Evolutionary conservation across 139 green algal genomes (phyloP), one percentile per base, ranked within the genome.

Genomic region (Limnomonas spitsbergensis): DNA sequence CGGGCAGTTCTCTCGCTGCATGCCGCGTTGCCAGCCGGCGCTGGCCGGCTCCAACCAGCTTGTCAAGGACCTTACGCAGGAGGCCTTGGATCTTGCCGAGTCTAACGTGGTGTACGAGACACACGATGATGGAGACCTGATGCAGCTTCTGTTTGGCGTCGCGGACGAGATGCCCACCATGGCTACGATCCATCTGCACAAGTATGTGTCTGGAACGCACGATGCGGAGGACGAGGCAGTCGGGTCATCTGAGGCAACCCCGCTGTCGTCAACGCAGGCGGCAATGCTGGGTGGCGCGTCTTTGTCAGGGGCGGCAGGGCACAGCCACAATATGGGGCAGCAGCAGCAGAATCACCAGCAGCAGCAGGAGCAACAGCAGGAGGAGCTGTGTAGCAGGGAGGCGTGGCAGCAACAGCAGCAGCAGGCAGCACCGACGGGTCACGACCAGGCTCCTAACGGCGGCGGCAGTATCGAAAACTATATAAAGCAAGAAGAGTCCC

Each of bases 91-190:
- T 32, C 68, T 74, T 74, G 68, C 68, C 4, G 29, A 74, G 68
- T 26, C 35, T 29, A 74, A 74, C 24, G 68, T 74, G 4, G 68
- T 74, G 36, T 74, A 74, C 24, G 68, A 74, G 36, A 47, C 68
- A 9, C 68, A 74, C 6, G 79, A 78, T 32, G 85, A 89, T 72
- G 85, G 85, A 0, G 85, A 89, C 74, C 72, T 89, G 6, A 87
- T 89, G 85, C 79, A 87, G 67, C 76, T 89, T 73, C 85, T 89
- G 42, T 89, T 89, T 80, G 85, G 85, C 31, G 81, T 83, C 2
- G 78, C 85, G 7, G 85, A 89, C 32, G 78, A 86, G 79, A 69
- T 83, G 24, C 85, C 85, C 3, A 85, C 77, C 1, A 89, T 89
- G 85, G 81, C 81, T 3, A 89, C 85, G 0, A 85, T 85, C 32